These are phyloP conservation scores for Mollisiaceae sp. DNA, from an alignment of 2,329 filamentous ascomycete genomes.

Conservation along the genomic window DNA sequence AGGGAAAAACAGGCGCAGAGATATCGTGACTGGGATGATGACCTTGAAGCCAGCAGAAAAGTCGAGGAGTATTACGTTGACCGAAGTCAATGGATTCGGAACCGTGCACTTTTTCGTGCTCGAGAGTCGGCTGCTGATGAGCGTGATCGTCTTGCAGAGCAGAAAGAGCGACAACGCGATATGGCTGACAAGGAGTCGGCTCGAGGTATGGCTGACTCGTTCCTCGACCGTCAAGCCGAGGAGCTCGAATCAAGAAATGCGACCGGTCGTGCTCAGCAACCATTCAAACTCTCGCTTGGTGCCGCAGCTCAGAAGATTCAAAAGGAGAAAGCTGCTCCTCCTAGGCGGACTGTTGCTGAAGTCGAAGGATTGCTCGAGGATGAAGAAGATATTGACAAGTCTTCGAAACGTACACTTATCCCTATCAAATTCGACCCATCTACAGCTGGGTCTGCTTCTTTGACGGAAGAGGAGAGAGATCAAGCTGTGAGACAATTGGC, in stretches of 20 bases:
- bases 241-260: slow-evolving; percentile 65
- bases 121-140: slow-evolving; percentile 81
- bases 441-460: slow-evolving; percentile 66
- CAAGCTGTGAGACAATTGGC: slow-evolving; percentile 83
- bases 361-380: slow-evolving; percentile 94
- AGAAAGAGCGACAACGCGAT: slow-evolving; percentile 72
- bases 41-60: slow-evolving; percentile 76
- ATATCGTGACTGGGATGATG: slow-evolving; percentile 86
- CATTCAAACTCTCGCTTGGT: slow-evolving; percentile 92
- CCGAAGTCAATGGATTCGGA: slow-evolving; percentile 81
- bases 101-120: slow-evolving; percentile 73
- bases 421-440: slow-evolving; percentile 80
- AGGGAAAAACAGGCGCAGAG: slow-evolving; percentile 73
- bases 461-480: slow-evolving; percentile 86
- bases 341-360: slow-evolving; percentile 84
- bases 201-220: slow-evolving; percentile 84
- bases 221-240: slow-evolving; percentile 82
- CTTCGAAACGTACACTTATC: slow-evolving; percentile 75
- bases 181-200: slow-evolving; percentile 78
- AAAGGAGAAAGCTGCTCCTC: slow-evolving; percentile 58
- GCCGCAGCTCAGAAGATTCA: slow-evolving; percentile 79
- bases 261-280: slow-evolving; percentile 60
- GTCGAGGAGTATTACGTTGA: slow-evolving; percentile 86
- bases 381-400: slow-evolving; percentile 79
- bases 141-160: slow-evolving; percentile 79